Evolutionary conservation across 2,329 filamentous ascomycete species (phyloP).

Genomic region (Botryotinia convoluta): DNA sequence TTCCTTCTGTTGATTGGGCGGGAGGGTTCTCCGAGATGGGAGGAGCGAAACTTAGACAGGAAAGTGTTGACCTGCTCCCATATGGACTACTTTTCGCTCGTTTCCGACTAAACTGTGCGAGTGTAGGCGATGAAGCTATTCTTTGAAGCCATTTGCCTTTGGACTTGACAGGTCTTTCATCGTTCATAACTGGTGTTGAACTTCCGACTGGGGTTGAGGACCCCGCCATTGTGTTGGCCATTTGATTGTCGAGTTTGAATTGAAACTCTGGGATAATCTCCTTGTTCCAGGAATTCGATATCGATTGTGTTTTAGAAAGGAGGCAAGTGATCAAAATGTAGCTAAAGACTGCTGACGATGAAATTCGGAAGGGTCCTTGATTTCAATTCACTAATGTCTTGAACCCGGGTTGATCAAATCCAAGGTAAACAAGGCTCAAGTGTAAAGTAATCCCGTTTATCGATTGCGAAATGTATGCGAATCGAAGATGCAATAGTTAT

Average conservation of each 20-base stretch:
- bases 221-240: background rate
- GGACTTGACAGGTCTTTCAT: constrained; percentile 30
- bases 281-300: background rate
- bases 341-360: constrained; percentile 1
- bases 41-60: constrained; percentile 37
- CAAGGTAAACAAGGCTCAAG: background rate
- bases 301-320: background rate
- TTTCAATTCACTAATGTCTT: constrained; percentile 12
- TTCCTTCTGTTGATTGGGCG: constrained; percentile 26
- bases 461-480: background rate
- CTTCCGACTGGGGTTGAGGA: constrained; percentile 2
- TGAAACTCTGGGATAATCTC: background rate
- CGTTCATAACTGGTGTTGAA: background rate
- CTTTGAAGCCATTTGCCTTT: constrained; percentile 37
- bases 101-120: constrained; percentile 34
- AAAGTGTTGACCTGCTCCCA: constrained; percentile 32
- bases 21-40: constrained; percentile 29
- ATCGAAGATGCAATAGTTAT: constrained; percentile 6
- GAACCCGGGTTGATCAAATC: background rate
- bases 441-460: background rate
- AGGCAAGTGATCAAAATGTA: constrained; percentile 6
- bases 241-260: background rate
- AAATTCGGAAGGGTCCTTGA: background rate
- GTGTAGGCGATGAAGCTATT: constrained; percentile 39
- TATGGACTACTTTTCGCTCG: constrained; percentile 38